Evolutionary conservation across 192 early-diverging fungal species (phyloP).

Genomic region (Entomortierella beljakovae): DNA sequence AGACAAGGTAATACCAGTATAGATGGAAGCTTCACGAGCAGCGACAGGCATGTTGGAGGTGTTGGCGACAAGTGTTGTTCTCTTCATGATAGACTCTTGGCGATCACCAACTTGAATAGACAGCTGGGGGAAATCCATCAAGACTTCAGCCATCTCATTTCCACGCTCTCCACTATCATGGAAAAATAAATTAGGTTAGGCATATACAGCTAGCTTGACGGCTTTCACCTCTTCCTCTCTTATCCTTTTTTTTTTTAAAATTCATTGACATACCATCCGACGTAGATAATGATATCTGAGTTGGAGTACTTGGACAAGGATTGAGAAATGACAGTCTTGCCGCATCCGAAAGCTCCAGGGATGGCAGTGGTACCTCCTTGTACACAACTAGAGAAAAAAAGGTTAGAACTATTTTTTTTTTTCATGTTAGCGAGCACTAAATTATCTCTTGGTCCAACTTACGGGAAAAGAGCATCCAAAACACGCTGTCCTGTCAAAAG

Average conservation of each 20-base stretch:
- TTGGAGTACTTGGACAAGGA: slow-evolving; percentile 99
- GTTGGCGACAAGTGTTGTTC: slow-evolving; percentile 98
- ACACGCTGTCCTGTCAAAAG: slow-evolving; percentile 99
- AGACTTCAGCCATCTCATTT: slow-evolving; percentile 99
- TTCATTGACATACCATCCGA: slow-evolving; percentile 79
- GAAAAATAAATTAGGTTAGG: too few species aligned
- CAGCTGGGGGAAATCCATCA: slow-evolving; percentile 99
- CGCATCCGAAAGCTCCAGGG: slow-evolving; percentile 99
- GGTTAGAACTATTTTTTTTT: not conserved
- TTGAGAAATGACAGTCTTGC: slow-evolving; percentile 99
- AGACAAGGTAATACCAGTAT: slow-evolving; percentile 99
- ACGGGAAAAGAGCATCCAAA: slow-evolving; percentile 98
- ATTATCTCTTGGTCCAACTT: too few species aligned
- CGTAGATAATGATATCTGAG: slow-evolving; percentile 99
- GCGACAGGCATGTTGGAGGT: slow-evolving; percentile 99
- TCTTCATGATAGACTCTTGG: slow-evolving; percentile 99
- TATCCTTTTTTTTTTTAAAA: not conserved
- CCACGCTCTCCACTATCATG: slow-evolving; percentile 87
- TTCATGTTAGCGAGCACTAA: not conserved
- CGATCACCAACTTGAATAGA: slow-evolving; percentile 94
- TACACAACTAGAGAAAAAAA: slow-evolving; percentile 75
- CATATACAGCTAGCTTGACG: too few species aligned
- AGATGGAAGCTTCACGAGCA: slow-evolving; percentile 99
- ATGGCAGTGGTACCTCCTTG: slow-evolving; percentile 99
- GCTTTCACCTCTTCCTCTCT: too few species aligned